Evolutionary conservation across 495 filamentous ascomycete species (phyloP), one percentile per base, ranked within the genome.

Genomic region (Staphylotrichum longicolle): DNA sequence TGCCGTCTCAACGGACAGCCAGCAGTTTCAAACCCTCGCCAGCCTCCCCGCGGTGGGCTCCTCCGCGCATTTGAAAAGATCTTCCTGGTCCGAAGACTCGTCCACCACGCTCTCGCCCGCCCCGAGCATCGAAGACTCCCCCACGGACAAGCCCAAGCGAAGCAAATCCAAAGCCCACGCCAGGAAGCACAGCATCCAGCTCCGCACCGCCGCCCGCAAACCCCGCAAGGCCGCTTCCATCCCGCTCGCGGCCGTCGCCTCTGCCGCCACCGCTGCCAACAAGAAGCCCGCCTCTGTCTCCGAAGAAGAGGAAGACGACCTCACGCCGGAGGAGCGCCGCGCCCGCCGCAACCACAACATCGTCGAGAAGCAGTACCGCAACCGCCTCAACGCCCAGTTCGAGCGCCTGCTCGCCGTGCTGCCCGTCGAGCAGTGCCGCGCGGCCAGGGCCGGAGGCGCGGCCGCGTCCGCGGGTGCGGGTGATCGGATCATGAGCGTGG

Each of bases 361-460:
- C 5, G 69, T 72, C 33, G 69, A 72, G 48, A 70, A 72, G 56
- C 69, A 72, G 55, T 72, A 72, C 53, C 67, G 69, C 12, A 70
- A 68, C 46, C 60, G 69, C 5, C 59, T 72, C 50, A 69, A 72
- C 54, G 63, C 58, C 6, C 68, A 70, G 51, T 72, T 72, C 37
- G 69, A 68, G 46, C 60, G 66, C 2, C 61, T 72, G 2, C 61
- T 72, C 4, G 63, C 63, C 12, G 63, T 65, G 14, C 63, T 72
- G n/a, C 69, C 67, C 7, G 35, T 61, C 12, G 65, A 57, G 7
- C 58, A 56, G 15, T 41, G 44, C 45, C 20, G 54, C 27, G 14
- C 39, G 47, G 35, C 15, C 4, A 8, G 33, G 11, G 30, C 45
- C 5, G 39, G 32, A 14, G 32, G 14, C 37, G 39, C 12, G 8